Evolutionary conservation across 202 grass and related monocot species (phyloP).

Genomic region (Schoenoplectus triqueter): DNA sequence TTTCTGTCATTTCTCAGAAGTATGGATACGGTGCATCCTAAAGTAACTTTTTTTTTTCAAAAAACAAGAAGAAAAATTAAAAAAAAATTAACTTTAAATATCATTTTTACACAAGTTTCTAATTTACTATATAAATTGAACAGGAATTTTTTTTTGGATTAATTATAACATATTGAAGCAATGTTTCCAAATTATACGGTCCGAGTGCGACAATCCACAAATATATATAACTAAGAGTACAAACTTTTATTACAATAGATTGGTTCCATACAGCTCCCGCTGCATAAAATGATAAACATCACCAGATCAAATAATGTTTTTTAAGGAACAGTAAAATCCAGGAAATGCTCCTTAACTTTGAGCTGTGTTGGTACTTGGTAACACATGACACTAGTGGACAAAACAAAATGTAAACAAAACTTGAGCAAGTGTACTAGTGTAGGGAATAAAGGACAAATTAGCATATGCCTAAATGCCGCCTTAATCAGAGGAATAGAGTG

Average conservation of each 20-base stretch:
- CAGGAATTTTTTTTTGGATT: too few species aligned
- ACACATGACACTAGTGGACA: conserved; percentile 30
- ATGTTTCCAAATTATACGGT: too few species aligned
- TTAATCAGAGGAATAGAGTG: conserved; percentile 12
- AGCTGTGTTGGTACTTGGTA: conserved; percentile 12
- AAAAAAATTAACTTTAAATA: not conserved
- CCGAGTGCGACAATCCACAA: too few species aligned
- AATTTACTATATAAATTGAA: too few species aligned
- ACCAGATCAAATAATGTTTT: too few species aligned
- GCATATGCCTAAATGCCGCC: conserved; percentile 23
- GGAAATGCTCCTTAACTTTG: conserved; percentile 25
- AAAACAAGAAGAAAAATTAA: not conserved
- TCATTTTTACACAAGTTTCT: too few species aligned
- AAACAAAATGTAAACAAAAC: not conserved
- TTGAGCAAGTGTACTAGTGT: not conserved
- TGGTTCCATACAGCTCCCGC: too few species aligned
- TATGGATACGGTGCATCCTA: not conserved
- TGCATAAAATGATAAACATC: too few species aligned
- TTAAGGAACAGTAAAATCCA: conserved; percentile 20
- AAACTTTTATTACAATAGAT: too few species aligned
- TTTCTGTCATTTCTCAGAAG: not conserved
- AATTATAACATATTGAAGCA: too few species aligned
- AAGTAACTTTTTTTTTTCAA: not conserved
- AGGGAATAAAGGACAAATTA: conserved; percentile 9
- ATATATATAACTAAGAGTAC: too few species aligned